Percentiles rank a stretch among this genome's conserved stretches.
These are phyloP conservation scores for Parachaetomium inaequale DNA, from an alignment of 495 filamentous ascomycete species.

Conservation along the genomic window DNA sequence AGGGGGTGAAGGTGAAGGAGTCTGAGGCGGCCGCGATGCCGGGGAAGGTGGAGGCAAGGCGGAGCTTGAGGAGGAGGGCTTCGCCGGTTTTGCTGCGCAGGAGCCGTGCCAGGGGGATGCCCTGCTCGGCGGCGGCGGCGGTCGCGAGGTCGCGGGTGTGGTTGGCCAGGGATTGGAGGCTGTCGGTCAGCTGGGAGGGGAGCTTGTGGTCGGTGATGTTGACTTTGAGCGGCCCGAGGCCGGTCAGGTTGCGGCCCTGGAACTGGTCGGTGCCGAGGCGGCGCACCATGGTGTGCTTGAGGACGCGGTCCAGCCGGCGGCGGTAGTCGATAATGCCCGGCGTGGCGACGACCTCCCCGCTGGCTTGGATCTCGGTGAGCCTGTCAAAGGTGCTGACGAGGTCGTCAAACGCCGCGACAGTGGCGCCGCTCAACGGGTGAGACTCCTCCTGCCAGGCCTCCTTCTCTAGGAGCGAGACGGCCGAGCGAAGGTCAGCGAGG, in stretches of 20 bases:
- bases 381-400: constrained; percentile 14
- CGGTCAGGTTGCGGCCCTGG: constrained; percentile 21
- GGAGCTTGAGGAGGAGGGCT: constrained; percentile 20
- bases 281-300: constrained; percentile 26
- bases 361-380: constrained; percentile 3
- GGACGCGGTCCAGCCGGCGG: constrained; percentile 17
- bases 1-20: constrained; percentile 19
- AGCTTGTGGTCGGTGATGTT: constrained; percentile 27
- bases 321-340: constrained; percentile 19
- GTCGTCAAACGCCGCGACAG: constrained; percentile 9
- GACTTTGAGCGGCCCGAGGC: constrained; percentile 24
- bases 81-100: constrained; percentile 16
- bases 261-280: constrained; percentile 27
- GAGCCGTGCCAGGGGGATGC: background rate
- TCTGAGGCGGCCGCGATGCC: constrained; percentile 7
- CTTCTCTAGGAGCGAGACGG: constrained; percentile 16
- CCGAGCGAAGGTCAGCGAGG: constrained; percentile 17
- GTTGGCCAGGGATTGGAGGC: constrained; percentile 13
- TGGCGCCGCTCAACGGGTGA: constrained; percentile 14
- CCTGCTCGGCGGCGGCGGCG: background rate
- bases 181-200: background rate
- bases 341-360: background rate
- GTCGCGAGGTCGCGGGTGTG: background rate
- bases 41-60: constrained; percentile 28
- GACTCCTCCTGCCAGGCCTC: constrained; percentile 1